Evolutionary conservation across 108 stramenopile species (phyloP), one percentile per base, ranked within the genome.

Genomic region (Bacterosira constricta): DNA sequence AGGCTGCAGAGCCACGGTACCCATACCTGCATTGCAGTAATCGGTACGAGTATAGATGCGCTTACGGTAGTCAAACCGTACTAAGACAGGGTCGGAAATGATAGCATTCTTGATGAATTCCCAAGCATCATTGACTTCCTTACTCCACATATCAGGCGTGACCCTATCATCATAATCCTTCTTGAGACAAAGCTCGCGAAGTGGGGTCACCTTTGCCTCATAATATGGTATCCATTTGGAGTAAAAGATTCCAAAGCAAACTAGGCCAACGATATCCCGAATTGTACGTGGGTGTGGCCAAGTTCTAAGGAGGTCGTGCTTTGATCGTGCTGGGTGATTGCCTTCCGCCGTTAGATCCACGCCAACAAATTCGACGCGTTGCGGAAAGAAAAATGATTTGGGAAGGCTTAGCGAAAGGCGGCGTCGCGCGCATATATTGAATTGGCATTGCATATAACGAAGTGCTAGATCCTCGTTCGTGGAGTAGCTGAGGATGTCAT

Each of bases 91-190:
- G 18, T 66, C 65, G 3, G 30, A 29, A 4, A 66, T 2, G 4
- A 66, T 53, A 34, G 65, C 50, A 2, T 46, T 20, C 30, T 53
- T 53, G 18, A 66, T 27, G 18, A 34, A 49, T 1, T 51, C 65
- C 51, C 29, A 52, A 21, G 49, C 65, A 11, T 17, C 36, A 3
- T 51, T 13, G 1, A 17, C 35, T 12, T 21, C 50, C 4, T 4
- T 12, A 8, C 25, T 49, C 35, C 31, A 53, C n/a, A n/a, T n/a
- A 21, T 52, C 4, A 1, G 45, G n/a, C 7, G 35, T 13, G 17
- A 66, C 20, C 1, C 50, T 8, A 1, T 27, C 51, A 11, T 30
- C 35, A 12, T 29, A 66, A 35, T 52, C 25, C 46, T 30, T 5
- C 15, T 32, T 27, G 6, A 3, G 45, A 27, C 32, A 47, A 25